Conservation (phyloP, 2,329 filamentous ascomycete species). For the Monosporascus sp. region DNA sequence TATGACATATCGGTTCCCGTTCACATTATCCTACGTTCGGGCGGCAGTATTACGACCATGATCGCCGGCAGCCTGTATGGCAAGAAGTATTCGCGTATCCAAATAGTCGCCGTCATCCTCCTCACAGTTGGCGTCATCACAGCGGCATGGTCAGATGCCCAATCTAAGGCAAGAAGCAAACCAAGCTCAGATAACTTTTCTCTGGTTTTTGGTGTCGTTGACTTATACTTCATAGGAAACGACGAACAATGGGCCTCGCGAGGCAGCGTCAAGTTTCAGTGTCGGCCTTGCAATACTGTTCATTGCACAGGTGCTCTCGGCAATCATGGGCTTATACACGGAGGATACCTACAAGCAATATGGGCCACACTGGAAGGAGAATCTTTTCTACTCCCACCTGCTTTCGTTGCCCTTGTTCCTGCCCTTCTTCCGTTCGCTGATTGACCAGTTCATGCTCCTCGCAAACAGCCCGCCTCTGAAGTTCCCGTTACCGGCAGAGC, state of each 20-base stretch:
- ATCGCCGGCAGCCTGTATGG: slow-evolving; percentile 81
- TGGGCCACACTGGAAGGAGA: slow-evolving; percentile 90
- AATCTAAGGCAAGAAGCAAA: slow-evolving; percentile 62
- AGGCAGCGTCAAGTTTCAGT: slow-evolving; percentile 41
- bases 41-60: slow-evolving; percentile 94
- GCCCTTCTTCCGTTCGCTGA: slow-evolving; percentile 63
- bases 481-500: slow-evolving; percentile 31
- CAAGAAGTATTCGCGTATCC: slow-evolving; percentile 75
- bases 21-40: slow-evolving; percentile 93
- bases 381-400: slow-evolving; percentile 86
- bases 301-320: slow-evolving; percentile 81
- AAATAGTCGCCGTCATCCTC: slow-evolving; percentile 75
- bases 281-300: slow-evolving; percentile 79
- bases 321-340: slow-evolving; percentile 92
- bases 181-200: not conserved
- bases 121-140: slow-evolving; percentile 82
- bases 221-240: slow-evolving; percentile 23
- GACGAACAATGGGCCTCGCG: slow-evolving; percentile 18
- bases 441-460: slow-evolving; percentile 59
- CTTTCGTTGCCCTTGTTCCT: slow-evolving; percentile 73
- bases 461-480: slow-evolving; percentile 58
- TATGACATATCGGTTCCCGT: slow-evolving; percentile 95
- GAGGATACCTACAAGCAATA: slow-evolving; percentile 84
- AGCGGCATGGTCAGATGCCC: slow-evolving; percentile 85
- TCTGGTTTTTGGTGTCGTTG: not conserved